phyloP scores from a whole-genome alignment of 2,329 filamentous ascomycete species.

The Penicillium decumbens region DNA sequence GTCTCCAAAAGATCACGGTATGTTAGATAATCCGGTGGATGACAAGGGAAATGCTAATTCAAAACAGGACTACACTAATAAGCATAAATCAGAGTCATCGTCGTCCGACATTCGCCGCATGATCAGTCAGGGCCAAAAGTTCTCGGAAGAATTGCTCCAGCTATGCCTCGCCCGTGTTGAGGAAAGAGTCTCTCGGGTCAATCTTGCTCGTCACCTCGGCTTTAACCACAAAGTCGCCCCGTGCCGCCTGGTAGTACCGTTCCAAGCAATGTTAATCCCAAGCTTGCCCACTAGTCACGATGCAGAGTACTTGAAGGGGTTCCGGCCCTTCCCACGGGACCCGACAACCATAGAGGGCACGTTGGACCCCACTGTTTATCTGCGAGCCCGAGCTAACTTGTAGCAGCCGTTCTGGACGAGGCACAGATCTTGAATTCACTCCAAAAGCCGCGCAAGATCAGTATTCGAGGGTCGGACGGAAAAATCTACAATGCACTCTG shows the following conservation, averaged over 20 bases:
- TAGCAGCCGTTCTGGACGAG: constrained; percentile 67
- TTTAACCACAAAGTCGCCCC: constrained; percentile 83
- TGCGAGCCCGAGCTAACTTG: constrained; percentile 14
- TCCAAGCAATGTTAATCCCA: constrained; percentile 77
- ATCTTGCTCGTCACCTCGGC: constrained; percentile 68
- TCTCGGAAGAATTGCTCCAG: constrained; percentile 74
- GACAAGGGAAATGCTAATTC: constrained; percentile 12
- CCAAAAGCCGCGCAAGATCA: constrained; percentile 86
- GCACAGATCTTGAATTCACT: constrained; percentile 86
- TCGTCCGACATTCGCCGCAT: constrained; percentile 62
- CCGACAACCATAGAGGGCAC: constrained; percentile 69
- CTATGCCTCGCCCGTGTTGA: constrained; percentile 77
- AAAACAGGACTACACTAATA: constrained; percentile 49
- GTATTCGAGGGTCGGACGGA: constrained; percentile 82
- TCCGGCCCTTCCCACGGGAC: constrained; percentile 83
- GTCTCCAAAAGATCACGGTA: constrained; percentile 41
- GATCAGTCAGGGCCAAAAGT: constrained; percentile 72
- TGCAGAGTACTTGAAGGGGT: constrained; percentile 60
- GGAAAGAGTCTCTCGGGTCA: constrained; percentile 65
- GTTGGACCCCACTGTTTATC: constrained; percentile 3
- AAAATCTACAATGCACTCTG: constrained; percentile 84
- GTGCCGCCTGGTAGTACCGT: constrained; percentile 79
- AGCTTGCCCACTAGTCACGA: constrained; percentile 70
- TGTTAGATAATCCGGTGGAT: constrained; percentile 1
- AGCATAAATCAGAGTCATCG: constrained; percentile 38